Evolutionary conservation across 2,329 filamentous ascomycete species (phyloP).

Genomic region (Metarhizium guizhouense): DNA sequence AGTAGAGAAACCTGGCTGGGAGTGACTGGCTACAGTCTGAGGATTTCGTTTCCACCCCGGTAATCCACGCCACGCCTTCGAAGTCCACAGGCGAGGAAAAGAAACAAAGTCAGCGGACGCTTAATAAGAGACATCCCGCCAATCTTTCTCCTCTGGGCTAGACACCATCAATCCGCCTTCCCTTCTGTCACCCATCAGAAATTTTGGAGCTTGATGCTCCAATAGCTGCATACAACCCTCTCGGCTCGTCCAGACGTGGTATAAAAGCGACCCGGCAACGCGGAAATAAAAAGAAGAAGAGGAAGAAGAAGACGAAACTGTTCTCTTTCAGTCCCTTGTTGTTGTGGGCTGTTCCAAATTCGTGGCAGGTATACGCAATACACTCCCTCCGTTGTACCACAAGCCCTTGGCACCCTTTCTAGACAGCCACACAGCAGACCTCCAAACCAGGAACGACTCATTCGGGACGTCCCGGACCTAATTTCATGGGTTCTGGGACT

Average conservation of each 20-base stretch:
- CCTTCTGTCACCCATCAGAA: background rate
- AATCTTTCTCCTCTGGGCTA: background rate
- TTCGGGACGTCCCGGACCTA: background rate
- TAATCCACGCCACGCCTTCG: conserved; percentile 4
- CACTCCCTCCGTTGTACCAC: background rate
- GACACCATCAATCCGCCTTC: background rate
- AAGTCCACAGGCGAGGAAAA: conserved; percentile 5
- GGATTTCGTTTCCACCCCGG: conserved; percentile 5
- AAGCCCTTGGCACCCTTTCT: background rate
- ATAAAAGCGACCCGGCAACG: background rate
- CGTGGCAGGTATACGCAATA: background rate
- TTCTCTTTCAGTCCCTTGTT: background rate
- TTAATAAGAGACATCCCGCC: conserved; percentile 7
- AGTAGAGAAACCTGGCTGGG: background rate
- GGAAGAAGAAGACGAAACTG: background rate
- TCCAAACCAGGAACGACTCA: background rate
- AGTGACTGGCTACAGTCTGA: background rate
- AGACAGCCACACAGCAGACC: background rate
- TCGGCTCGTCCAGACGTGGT: background rate
- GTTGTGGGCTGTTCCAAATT: background rate
- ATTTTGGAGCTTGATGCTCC: background rate
- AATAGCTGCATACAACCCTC: background rate
- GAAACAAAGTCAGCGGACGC: background rate
- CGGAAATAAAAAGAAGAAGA: background rate
- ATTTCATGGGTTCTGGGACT: background rate